These are phyloP conservation scores for Schwanniomyces etchellsii DNA, from an alignment of 1,139 yeast genomes.

Conservation along the genomic window DNA sequence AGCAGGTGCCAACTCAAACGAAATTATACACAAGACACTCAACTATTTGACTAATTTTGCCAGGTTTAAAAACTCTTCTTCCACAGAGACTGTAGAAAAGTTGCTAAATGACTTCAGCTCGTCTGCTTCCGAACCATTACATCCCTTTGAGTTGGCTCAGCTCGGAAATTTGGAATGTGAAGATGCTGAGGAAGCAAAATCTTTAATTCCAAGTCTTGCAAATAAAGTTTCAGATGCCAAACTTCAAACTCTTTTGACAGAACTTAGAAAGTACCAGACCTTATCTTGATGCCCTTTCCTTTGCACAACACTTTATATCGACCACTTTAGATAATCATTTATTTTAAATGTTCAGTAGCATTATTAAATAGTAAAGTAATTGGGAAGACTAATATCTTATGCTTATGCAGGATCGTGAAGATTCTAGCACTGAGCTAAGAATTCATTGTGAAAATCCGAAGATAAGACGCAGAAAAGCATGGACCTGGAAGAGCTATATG, in stretches of 20 bases:
- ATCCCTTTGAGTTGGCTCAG: conserved; percentile 95
- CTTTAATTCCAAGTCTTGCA: conserved; percentile 81
- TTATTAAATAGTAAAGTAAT: too few species aligned
- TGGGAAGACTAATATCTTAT: too few species aligned
- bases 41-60: conserved; percentile 84
- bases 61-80: conserved; percentile 84
- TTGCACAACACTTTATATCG: too few species aligned
- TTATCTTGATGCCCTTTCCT: too few species aligned
- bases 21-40: conserved; percentile 86
- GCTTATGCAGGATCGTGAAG: too few species aligned
- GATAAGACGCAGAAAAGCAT: conserved; percentile 15
- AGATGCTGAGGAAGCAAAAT: conserved; percentile 96
- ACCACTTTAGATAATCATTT: too few species aligned
- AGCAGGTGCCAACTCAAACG: conserved; percentile 54
- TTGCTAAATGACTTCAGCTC: conserved; percentile 66
- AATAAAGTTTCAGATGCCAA: conserved; percentile 83
- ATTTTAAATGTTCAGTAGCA: too few species aligned
- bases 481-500: conserved; percentile 46
- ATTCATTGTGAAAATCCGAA: too few species aligned
- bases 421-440: too few species aligned
- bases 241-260: conserved; percentile 79
- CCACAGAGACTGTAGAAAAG: conserved; percentile 90
- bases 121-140: conserved; percentile 55
- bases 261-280: conserved; percentile 62
- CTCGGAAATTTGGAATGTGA: conserved; percentile 91